These are phyloP conservation scores for Candolleomyces eurysporus DNA, from an alignment of 768 basidiomycete genomes.

Conservation along the genomic window DNA sequence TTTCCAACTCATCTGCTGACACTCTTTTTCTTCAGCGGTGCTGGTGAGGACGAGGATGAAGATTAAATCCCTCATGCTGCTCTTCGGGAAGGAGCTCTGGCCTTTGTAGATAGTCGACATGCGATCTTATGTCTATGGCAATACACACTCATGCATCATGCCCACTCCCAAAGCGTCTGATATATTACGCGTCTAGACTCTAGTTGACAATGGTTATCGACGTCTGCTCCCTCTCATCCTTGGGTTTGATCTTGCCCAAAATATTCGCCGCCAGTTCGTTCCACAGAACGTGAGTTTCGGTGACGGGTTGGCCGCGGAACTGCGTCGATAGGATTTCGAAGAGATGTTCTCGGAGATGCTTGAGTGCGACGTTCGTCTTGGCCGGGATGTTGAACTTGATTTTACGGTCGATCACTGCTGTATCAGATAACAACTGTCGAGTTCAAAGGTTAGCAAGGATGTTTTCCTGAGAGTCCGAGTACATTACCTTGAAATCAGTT, in stretches of 20 bases:
- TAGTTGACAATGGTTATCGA: constrained; percentile 7
- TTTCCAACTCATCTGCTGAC: no score
- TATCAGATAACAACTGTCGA: constrained; percentile 64
- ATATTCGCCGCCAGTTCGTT: constrained; percentile 66
- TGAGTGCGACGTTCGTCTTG: constrained; percentile 77
- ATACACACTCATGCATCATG: neutral
- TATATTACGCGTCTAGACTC: neutral
- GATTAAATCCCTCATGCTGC: constrained; percentile 9
- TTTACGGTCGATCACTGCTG: constrained; percentile 82
- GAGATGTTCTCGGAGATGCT: constrained; percentile 69
- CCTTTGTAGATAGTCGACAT: neutral
- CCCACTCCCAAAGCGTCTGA: neutral
- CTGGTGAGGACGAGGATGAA: constrained; percentile 38
- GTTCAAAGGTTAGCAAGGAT: neutral
- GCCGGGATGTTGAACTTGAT: constrained; percentile 68
- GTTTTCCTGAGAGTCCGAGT: neutral
- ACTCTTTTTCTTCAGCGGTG: constrained; percentile 10
- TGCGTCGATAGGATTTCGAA: constrained; percentile 57
- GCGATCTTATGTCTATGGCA: neutral
- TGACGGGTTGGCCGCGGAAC: constrained; percentile 61
- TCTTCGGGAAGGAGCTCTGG: neutral
- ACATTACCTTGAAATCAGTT: constrained; percentile 71
- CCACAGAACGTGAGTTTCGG: constrained; percentile 64
- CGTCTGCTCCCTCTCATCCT: constrained; percentile 22
- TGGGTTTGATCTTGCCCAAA: constrained; percentile 51